These are phyloP conservation scores for Ceratocystis cubensis DNA, from an alignment of 2,329 filamentous ascomycete species.

Conservation along the genomic window DNA sequence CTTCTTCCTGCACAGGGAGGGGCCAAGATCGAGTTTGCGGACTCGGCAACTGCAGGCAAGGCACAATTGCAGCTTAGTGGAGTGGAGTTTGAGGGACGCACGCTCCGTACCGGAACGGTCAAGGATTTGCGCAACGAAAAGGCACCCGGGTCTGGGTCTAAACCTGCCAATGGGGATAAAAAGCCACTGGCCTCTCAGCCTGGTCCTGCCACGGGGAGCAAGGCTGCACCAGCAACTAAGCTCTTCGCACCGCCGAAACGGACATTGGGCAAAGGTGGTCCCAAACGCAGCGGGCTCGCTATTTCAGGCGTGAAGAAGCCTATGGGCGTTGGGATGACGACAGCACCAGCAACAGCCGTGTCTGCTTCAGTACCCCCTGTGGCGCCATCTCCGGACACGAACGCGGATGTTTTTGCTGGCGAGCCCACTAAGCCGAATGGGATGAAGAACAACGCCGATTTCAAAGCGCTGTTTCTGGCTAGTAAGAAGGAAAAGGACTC, in stretches of 20 bases:
- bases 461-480: conserved; percentile 38
- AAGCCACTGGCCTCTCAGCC: background rate
- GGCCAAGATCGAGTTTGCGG: conserved; percentile 70
- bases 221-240: conserved; percentile 11
- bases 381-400: conserved; percentile 21
- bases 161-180: too few relatives aligned
- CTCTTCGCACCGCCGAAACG: conserved; percentile 23
- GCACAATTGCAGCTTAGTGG: conserved; percentile 50
- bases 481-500: conserved; percentile 20
- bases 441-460: conserved; percentile 45
- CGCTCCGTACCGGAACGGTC: conserved; percentile 42
- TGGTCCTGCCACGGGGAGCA: background rate
- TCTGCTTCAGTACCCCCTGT: conserved; percentile 22
- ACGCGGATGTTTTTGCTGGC: conserved; percentile 6
- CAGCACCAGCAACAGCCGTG: conserved; percentile 23
- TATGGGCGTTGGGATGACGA: too few relatives aligned
- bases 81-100: conserved; percentile 41
- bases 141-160: background rate
- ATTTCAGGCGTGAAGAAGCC: conserved; percentile 32
- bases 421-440: background rate
- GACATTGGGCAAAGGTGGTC: conserved; percentile 26
- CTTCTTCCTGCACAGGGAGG: conserved; percentile 72
- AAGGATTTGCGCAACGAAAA: conserved; percentile 39
- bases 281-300: conserved; percentile 30
- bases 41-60: conserved; percentile 58